Conservation (phyloP, 768 basidiomycete species). For the Candolleomyces aberdarensis region DNA sequence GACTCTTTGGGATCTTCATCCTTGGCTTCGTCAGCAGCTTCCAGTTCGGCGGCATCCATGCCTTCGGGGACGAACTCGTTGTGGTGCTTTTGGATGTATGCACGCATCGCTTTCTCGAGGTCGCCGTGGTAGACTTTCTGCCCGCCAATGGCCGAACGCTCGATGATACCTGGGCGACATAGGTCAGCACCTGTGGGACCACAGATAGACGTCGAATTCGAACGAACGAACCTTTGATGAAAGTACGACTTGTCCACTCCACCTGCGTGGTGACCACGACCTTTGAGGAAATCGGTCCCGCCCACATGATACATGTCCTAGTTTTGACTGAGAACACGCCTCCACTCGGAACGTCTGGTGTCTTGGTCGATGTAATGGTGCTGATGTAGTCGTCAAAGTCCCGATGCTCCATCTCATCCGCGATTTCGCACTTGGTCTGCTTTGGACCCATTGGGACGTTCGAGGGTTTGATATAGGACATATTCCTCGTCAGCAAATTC, state of each 20-base stretch:
- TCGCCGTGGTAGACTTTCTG: slow-evolving; percentile 85
- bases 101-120: slow-evolving; percentile 80
- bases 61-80: slow-evolving; percentile 88
- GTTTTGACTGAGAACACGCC: slow-evolving; percentile 94
- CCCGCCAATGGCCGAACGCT: slow-evolving; percentile 86
- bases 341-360: slow-evolving; percentile 94
- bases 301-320: slow-evolving; percentile 93
- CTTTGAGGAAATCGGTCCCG: slow-evolving; percentile 68
- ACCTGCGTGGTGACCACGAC: slow-evolving; percentile 88
- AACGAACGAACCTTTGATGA: slow-evolving; percentile 74
- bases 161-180: slow-evolving; percentile 74
- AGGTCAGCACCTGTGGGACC: not conserved
- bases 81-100: slow-evolving; percentile 86
- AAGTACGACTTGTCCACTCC: slow-evolving; percentile 95
- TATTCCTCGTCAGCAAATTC: slow-evolving; percentile 76
- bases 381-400: slow-evolving; percentile 84
- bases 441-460: slow-evolving; percentile 87
- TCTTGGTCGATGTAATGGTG: slow-evolving; percentile 85
- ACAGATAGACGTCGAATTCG: not conserved
- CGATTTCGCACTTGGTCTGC: slow-evolving; percentile 93
- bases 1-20: slow-evolving; percentile 4
- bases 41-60: slow-evolving; percentile 39
- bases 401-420: slow-evolving; percentile 75
- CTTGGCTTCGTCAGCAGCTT: slow-evolving; percentile 24
- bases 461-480: slow-evolving; percentile 96